Percentiles rank a stretch among this genome's conserved stretches.
Conservation (phyloP, 441 rosid species). For the Mallotus repandus region DNA sequence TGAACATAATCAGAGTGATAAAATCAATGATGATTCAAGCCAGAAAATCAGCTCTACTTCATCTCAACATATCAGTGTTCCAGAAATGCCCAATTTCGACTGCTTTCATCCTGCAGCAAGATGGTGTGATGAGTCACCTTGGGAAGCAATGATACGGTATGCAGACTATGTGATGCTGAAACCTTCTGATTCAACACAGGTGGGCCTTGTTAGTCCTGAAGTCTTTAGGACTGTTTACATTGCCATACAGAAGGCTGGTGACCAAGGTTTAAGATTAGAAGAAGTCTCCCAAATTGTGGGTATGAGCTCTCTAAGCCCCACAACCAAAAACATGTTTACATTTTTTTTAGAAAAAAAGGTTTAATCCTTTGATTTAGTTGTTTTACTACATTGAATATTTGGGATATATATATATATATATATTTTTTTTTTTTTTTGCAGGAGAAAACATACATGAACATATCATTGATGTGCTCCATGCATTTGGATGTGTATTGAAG, state of each 20-base stretch:
- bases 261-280: constrained; percentile 79
- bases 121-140: constrained; percentile 48
- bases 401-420: too few species aligned
- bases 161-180: constrained; percentile 46
- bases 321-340: background rate
- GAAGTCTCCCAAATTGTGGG: constrained; percentile 53
- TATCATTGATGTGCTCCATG: constrained; percentile 70
- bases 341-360: background rate
- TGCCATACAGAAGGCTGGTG: constrained; percentile 85
- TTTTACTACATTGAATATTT: constrained; percentile 23
- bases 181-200: constrained; percentile 35
- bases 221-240: constrained; percentile 50
- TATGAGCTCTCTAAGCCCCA: constrained; percentile 36
- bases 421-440: constrained; percentile 45
- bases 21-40: constrained; percentile 27
- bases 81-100: constrained; percentile 41
- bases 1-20: constrained; percentile 36
- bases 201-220: constrained; percentile 41
- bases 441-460: constrained; percentile 46
- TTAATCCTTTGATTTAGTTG: background rate
- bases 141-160: constrained; percentile 75
- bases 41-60: constrained; percentile 31
- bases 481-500: constrained; percentile 82
- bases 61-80: constrained; percentile 37
- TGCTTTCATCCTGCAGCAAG: constrained; percentile 38